Evolutionary conservation across 176 grass and related monocot species (phyloP).

Genomic region (Phragmites australis): DNA sequence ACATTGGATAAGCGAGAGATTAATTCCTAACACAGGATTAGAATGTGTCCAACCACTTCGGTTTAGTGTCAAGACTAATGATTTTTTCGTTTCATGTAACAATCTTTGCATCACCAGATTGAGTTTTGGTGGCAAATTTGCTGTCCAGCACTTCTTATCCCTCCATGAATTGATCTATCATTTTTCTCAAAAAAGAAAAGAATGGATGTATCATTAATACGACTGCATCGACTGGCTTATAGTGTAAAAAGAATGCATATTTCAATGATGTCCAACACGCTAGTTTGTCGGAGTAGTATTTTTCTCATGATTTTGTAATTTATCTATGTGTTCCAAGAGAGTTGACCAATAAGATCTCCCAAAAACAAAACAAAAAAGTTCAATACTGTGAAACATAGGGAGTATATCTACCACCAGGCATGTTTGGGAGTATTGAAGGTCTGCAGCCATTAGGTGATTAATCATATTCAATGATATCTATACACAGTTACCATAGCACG

Average conservation of each 20-base stretch:
- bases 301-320: background rate
- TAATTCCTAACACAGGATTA: background rate
- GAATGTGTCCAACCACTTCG: slow-evolving; percentile 20
- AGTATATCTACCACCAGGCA: background rate
- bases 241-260: background rate
- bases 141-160: background rate
- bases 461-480: background rate
- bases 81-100: background rate
- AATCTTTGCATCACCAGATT: background rate
- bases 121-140: background rate
- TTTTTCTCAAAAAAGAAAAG: too few species aligned
- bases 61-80: background rate
- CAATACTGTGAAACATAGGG: background rate
- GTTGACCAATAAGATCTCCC: too few species aligned
- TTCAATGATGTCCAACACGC: background rate
- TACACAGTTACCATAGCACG: background rate
- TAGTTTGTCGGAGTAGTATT: background rate
- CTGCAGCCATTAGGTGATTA: background rate
- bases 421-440: background rate
- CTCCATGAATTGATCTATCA: background rate
- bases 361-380: too few species aligned
- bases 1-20: background rate
- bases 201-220: too few species aligned
- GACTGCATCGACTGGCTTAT: background rate
- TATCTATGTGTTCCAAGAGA: background rate